A percentile compares a stretch with the other conserved stretches of the same genome.
phyloP scores from a whole-genome alignment of 169 alveolate species.

The Cryptosporidium felis region DNA sequence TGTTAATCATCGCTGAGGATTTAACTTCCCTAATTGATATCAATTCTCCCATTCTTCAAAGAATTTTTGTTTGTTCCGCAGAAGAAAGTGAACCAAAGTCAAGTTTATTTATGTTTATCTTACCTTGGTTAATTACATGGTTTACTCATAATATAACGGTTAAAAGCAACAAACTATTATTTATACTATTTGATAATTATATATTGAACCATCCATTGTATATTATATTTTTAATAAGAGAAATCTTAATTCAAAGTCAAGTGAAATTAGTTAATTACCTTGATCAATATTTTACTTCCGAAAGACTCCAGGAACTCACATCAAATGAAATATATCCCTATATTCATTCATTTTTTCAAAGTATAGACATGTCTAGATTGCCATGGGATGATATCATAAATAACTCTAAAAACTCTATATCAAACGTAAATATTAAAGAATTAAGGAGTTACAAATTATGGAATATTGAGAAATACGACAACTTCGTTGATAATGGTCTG shows the following conservation, averaged over 20 bases:
- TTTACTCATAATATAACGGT: conserved; percentile 76
- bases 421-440: neutral
- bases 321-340: conserved; percentile 48
- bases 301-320: neutral
- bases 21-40: neutral
- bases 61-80: neutral
- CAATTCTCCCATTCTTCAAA: neutral
- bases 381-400: conserved; percentile 5
- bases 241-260: conserved; percentile 13
- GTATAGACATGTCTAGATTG: neutral
- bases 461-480: too few relatives aligned
- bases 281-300: neutral
- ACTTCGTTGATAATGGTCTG: too few relatives aligned
- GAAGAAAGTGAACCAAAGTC: conserved; percentile 17
- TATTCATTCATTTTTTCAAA: conserved; percentile 51
- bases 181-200: conserved; percentile 6
- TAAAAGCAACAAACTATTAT: neutral
- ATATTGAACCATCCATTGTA: conserved; percentile 23
- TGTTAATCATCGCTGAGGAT: neutral
- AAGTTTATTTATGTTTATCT: conserved; percentile 75
- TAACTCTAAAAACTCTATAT: neutral
- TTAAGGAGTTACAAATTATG: conserved; percentile 13
- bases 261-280: neutral
- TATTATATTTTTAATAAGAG: conserved; percentile 12
- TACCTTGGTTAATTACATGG: conserved; percentile 82